These are phyloP conservation scores for Anisogramma anomala DNA, from an alignment of 2,329 filamentous ascomycete species.

Conservation along the genomic window DNA sequence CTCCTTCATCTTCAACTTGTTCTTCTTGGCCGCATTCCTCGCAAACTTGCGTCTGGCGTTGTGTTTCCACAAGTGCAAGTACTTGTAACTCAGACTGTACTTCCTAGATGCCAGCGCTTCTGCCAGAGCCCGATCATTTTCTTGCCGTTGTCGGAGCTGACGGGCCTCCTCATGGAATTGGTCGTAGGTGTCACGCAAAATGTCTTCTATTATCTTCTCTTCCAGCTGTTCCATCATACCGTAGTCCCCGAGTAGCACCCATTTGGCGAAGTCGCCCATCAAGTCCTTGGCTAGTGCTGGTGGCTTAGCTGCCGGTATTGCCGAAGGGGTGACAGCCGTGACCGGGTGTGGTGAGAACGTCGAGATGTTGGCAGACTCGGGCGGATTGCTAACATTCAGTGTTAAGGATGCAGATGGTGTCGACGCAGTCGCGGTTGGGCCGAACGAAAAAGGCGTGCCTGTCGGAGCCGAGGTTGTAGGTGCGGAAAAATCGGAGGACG, in stretches of 20 bases:
- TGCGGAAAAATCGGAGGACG: neutral
- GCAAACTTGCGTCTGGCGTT: slow-evolving; percentile 36
- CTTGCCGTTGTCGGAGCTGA: slow-evolving; percentile 32
- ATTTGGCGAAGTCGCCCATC: slow-evolving; percentile 39
- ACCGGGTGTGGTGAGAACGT: neutral
- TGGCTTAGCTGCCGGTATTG: slow-evolving; percentile 1
- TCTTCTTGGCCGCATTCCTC: slow-evolving; percentile 38
- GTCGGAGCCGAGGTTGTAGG: neutral
- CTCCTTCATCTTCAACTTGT: slow-evolving; percentile 37
- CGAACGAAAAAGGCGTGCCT: neutral
- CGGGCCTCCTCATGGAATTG: slow-evolving; percentile 30
- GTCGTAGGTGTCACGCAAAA: slow-evolving; percentile 32
- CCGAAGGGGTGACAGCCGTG: neutral
- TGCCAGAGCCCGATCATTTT: slow-evolving; percentile 35
- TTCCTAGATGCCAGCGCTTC: slow-evolving; percentile 36
- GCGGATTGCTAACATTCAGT: neutral
- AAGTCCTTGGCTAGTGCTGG: slow-evolving; percentile 24
- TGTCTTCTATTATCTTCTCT: slow-evolving; percentile 31
- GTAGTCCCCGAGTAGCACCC: slow-evolving; percentile 42
- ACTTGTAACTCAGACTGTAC: slow-evolving; percentile 41
- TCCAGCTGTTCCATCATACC: slow-evolving; percentile 42
- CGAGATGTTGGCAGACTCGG: slow-evolving; percentile 6
- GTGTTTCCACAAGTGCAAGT: slow-evolving; percentile 45
- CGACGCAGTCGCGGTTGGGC: neutral
- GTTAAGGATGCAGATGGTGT: neutral